Base-by-base conservation (phyloP, 176 grass and related monocot genomes). In the Zizania latifolia region DNA sequence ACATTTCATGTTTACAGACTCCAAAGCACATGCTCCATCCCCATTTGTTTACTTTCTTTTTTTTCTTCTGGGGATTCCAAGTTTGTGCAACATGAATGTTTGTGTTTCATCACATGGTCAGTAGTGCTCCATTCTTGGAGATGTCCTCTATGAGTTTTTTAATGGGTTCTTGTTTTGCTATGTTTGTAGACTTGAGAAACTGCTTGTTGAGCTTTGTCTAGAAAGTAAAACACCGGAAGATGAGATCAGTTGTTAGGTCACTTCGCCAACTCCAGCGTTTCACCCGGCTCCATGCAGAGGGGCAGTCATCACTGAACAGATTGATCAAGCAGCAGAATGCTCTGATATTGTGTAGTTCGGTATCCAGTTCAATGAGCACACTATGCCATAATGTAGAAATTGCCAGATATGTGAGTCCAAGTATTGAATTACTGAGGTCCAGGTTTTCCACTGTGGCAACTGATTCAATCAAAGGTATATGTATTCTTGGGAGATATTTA, bases 241-340 rank as follows among this genome's bases (percentile, higher is more conserved):
- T 93, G 91, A 98, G 86, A 85, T 58, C 70, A 23, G 62, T 89
- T 54, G 74, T 83, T 82, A 78, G 63, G 53, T 86, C 86, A 3
- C 72, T 92, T n/a, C 84, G 79, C 9, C 86, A 87, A 73, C 78
- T 87, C 24, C 79, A 71, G 0, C 71, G 23, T n/a, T 29, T 86
- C 31, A 46, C 58, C 17, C 62, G 51, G 41, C 8, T 79, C 50
- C 69, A 40, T 84, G 64, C 53, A 50, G 64, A 54, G 34, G 44
- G 78, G 21, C 65, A 75, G 22, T 45, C 81, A 51, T 83, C 71
- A 10, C 6, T 53, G 31, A 60, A 61, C 57, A 79, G 71, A 43
- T 79, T 82, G 68, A n/a, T 59, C 36, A 61, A 69, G 72, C 74
- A 76, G 46, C 64, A 77, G 68, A 90, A 79, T 65, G 40, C 43